Conservation (phyloP, 2,329 filamentous ascomycete species). For the Fusarium avenaceum region DNA sequence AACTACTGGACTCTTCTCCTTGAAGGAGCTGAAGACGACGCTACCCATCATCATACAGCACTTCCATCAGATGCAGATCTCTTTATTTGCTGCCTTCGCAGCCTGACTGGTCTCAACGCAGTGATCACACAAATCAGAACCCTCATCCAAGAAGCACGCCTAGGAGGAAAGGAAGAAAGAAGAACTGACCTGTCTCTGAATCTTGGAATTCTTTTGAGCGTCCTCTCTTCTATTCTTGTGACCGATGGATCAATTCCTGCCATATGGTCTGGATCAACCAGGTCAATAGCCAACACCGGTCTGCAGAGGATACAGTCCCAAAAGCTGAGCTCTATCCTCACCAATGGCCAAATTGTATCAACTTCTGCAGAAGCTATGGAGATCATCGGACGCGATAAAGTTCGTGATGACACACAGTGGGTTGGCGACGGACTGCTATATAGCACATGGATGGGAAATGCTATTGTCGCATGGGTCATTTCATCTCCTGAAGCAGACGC, state of each 20-base stretch:
- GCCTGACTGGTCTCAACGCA: constrained; percentile 83
- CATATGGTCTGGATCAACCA: constrained; percentile 57
- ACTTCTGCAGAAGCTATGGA: constrained; percentile 69
- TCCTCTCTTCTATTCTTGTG: constrained; percentile 59
- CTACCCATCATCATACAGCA: constrained; percentile 8
- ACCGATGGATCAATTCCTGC: constrained; percentile 54
- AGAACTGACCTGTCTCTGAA: constrained; percentile 60
- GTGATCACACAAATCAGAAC: constrained; percentile 76
- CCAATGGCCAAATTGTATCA: constrained; percentile 65
- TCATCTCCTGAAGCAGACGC: constrained; percentile 53
- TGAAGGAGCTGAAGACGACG: constrained; percentile 55
- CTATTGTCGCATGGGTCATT: constrained; percentile 65
- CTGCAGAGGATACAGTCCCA: constrained; percentile 53
- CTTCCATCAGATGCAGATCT: constrained; percentile 58
- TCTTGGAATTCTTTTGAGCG: constrained; percentile 59
- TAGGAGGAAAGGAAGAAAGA: constrained; percentile 54
- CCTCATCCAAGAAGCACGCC: constrained; percentile 67
- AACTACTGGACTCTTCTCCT: constrained; percentile 82
- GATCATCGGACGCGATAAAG: constrained; percentile 56
- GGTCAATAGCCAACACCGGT: constrained; percentile 37
- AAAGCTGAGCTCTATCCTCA: constrained; percentile 60
- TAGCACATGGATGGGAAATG: constrained; percentile 77
- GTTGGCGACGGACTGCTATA: constrained; percentile 74
- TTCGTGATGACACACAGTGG: constrained; percentile 63
- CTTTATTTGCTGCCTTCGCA: constrained; percentile 76